phyloP scores from a whole-genome alignment of 768 basidiomycete species.

The Brasilioporus rufonigricans region DNA sequence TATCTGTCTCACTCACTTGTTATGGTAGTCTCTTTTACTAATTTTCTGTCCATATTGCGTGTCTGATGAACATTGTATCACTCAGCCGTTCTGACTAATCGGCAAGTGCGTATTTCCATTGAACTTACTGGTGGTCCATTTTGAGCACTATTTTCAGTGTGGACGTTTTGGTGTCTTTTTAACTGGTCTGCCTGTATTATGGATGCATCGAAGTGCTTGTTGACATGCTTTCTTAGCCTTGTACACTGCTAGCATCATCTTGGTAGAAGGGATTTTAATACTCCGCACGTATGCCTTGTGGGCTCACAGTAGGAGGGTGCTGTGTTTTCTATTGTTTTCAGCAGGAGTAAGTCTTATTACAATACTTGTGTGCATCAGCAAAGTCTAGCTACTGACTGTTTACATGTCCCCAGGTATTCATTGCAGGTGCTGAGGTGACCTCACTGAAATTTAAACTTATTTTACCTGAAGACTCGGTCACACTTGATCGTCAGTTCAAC shows the following conservation, averaged over 20 bases:
- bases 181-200: conserved; percentile 6
- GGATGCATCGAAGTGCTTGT: neutral
- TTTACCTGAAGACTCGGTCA: conserved; percentile 15
- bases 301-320: too few relatives aligned
- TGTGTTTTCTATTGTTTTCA: conserved; percentile 16
- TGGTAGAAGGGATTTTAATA: too few relatives aligned
- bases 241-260: conserved; percentile 15
- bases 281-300: too few relatives aligned
- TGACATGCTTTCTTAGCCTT: too few relatives aligned
- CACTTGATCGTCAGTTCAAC: conserved; percentile 19
- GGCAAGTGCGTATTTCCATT: conserved; percentile 3
- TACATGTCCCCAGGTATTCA: too few relatives aligned
- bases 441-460: too few relatives aligned
- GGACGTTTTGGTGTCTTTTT: conserved; percentile 12
- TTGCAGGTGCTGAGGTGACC: too few relatives aligned
- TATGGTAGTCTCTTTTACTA: too few relatives aligned
- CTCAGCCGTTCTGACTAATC: conserved; percentile 7
- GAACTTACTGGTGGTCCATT: neutral
- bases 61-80: neutral
- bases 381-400: neutral
- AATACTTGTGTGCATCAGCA: neutral
- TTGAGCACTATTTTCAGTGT: too few relatives aligned
- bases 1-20: too few relatives aligned
- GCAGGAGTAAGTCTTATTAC: conserved; percentile 12
- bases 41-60: neutral